phyloP scores from a whole-genome alignment of 495 filamentous ascomycete species.

The Stereocaulon alpinum region DNA sequence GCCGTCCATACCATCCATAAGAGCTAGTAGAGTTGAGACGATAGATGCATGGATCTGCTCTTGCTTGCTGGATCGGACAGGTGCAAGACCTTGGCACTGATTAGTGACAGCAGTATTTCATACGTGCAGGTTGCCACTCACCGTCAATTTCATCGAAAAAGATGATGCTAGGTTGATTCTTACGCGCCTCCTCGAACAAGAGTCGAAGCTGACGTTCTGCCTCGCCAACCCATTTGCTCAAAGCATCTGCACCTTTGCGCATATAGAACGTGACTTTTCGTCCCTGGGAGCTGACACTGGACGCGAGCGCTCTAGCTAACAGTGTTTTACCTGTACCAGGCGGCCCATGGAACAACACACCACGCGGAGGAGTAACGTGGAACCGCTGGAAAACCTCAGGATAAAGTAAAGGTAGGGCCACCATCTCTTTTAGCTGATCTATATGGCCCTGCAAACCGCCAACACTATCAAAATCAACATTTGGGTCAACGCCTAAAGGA shows the following conservation, averaged over 20 bases:
- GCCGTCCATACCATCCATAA: conserved; percentile 99
- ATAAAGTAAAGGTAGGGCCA: conserved; percentile 82
- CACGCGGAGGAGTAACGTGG: conserved; percentile 83
- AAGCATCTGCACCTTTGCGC: conserved; percentile 92
- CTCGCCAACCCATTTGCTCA: conserved; percentile 98
- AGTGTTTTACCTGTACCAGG: conserved; percentile 97
- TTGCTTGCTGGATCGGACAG: conserved; percentile 91
- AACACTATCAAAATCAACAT: conserved; percentile 83
- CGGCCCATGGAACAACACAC: conserved; percentile 92
- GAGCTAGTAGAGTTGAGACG: conserved; percentile 82
- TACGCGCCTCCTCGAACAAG: conserved; percentile 90
- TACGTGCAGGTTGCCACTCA: conserved; percentile 22
- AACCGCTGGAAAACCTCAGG: conserved; percentile 90
- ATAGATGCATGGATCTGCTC: conserved; percentile 98
- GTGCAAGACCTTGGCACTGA: conserved; percentile 52
- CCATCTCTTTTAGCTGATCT: conserved; percentile 96
- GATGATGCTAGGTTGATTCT: conserved; percentile 94
- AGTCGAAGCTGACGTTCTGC: conserved; percentile 88
- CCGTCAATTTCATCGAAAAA: conserved; percentile 99
- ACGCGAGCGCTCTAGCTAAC: conserved; percentile 80
- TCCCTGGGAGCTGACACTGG: conserved; percentile 66
- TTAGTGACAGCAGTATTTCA: conserved; percentile 21
- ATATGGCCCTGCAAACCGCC: conserved; percentile 88
- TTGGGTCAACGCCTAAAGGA: conserved; percentile 82
- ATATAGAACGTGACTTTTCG: conserved; percentile 97